Evolutionary conservation across 345 rosid genomes (phyloP).

Genomic region (Brassica nigra): DNA sequence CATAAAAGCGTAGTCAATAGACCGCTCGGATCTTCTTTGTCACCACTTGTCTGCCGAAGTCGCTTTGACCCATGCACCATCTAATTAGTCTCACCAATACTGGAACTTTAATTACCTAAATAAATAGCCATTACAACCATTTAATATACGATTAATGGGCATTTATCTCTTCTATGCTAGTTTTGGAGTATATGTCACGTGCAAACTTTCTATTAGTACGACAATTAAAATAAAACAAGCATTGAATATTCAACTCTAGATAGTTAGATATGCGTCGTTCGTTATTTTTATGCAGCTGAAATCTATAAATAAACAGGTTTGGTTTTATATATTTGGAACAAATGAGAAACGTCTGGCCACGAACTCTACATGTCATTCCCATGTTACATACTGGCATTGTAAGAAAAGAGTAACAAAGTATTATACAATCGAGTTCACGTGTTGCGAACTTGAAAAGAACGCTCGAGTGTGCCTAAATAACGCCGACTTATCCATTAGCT

Average conservation of each 20-base stretch:
- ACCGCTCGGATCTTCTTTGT: constrained; percentile 40
- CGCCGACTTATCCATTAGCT: constrained; percentile 26
- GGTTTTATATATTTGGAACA: not conserved
- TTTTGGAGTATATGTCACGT: constrained; percentile 35
- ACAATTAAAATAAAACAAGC: not conserved
- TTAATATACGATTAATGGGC: not conserved
- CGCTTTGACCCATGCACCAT: constrained; percentile 43
- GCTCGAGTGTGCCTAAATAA: constrained; percentile 22
- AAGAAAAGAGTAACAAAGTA: constrained; percentile 15
- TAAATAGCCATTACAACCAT: not conserved
- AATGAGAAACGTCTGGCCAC: constrained; percentile 14
- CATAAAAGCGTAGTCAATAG: constrained; percentile 61
- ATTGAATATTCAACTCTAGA: constrained; percentile 1
- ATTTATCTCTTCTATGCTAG: constrained; percentile 32
- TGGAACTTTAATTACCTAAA: not conserved
- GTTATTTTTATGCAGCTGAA: constrained; percentile 3
- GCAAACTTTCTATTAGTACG: constrained; percentile 14
- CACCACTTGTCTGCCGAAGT: constrained; percentile 33
- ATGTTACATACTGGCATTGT: constrained; percentile 36
- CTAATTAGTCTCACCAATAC: constrained; percentile 34
- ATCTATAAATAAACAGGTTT: not conserved
- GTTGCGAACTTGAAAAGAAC: constrained; percentile 24
- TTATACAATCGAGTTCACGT: constrained; percentile 17
- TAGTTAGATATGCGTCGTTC: constrained; percentile 7
- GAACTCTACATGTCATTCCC: constrained; percentile 29